Evolutionary conservation across 306 rosid genomes (phyloP), one percentile per base, ranked within the genome.

Genomic region (Quercus engelmannii): DNA sequence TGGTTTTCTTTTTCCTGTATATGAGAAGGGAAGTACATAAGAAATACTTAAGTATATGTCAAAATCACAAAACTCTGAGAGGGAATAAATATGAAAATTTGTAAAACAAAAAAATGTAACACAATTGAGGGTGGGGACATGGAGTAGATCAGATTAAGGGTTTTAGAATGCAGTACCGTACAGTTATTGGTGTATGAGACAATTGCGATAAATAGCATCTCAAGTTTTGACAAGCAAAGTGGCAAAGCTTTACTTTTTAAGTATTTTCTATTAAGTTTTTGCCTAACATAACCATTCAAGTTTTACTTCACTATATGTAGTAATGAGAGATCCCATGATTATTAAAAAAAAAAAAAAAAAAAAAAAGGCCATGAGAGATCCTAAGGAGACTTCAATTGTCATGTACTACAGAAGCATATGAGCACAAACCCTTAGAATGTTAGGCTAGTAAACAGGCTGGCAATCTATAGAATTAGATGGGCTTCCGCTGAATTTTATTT

Each of bases 1-100:
- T 55, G 99, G 99, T 80, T 91, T 89, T 85, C 88, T 93, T 91
- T 86, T 86, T 74, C 99, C 99, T 95, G 80, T 71, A 41, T 59
- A 83, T 69, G 64, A 49, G 76, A 81, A 55, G 67, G 57, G 71
- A 81, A 57, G 74, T 61, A 30, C 43, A 46, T 70, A 25, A 33
- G 55, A 65, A 67, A 55, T 13, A 51, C 8, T 30, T 10, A 28
- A 74, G 35, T 49, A 20, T 19, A 63, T 49, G 52, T 73, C 23
- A 33, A 68, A 68, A 35, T 17, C 41, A 18, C 28, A 31, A 14
- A 17, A 46, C 26, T 28, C 5, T 4, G 9, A 49, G 46, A 49
- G 28, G 8, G 14, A 71, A 30, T 4, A 4, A 79, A 61, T 72
- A 21, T 58, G 56, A 30, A 73, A 18, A 33, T 19, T 35, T 35